phyloP scores from a whole-genome alignment of 2,329 filamentous ascomycete species.

The Leptographium lundbergii region DNA sequence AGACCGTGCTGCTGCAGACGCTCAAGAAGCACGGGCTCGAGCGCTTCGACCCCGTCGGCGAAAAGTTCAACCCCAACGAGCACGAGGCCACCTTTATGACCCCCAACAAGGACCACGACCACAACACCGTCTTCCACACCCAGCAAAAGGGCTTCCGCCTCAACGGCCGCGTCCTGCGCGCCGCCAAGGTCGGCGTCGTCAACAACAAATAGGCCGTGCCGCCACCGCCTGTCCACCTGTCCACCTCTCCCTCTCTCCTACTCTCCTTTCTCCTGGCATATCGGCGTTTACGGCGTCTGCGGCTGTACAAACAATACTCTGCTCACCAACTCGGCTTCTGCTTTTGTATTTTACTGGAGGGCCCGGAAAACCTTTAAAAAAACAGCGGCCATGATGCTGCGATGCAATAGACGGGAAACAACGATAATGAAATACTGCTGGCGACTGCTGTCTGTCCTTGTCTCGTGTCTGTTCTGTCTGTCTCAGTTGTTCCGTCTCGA shows the following conservation, averaged over 20 bases:
- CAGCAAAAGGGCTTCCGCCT: conserved; percentile 94
- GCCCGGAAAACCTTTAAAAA: neutral
- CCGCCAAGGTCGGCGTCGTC: conserved; percentile 91
- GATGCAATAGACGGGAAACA: neutral
- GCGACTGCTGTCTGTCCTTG: too few relatives aligned
- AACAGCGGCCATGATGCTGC: neutral
- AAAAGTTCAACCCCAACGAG: conserved; percentile 91
- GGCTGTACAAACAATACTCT: conserved; percentile 8
- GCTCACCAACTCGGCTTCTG: conserved; percentile 8
- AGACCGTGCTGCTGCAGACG: conserved; percentile 73
- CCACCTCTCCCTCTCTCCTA: neutral
- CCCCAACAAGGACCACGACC: conserved; percentile 73
- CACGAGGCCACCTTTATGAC: conserved; percentile 96
- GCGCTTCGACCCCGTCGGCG: conserved; percentile 68
- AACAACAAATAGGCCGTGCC: conserved; percentile 49
- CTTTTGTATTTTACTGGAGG: neutral
- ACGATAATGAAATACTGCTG: too few relatives aligned
- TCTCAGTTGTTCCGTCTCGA: too few relatives aligned
- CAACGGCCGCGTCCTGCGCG: conserved; percentile 79
- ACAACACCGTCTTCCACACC: conserved; percentile 80
- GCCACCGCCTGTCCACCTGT: neutral
- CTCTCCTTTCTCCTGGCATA: conserved; percentile 3
- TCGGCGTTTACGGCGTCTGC: conserved; percentile 8
- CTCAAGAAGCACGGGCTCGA: conserved; percentile 90
- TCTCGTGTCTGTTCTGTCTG: too few relatives aligned